Conservation (phyloP, 164 flowering plant species). For the Berberis vulgaris region DNA sequence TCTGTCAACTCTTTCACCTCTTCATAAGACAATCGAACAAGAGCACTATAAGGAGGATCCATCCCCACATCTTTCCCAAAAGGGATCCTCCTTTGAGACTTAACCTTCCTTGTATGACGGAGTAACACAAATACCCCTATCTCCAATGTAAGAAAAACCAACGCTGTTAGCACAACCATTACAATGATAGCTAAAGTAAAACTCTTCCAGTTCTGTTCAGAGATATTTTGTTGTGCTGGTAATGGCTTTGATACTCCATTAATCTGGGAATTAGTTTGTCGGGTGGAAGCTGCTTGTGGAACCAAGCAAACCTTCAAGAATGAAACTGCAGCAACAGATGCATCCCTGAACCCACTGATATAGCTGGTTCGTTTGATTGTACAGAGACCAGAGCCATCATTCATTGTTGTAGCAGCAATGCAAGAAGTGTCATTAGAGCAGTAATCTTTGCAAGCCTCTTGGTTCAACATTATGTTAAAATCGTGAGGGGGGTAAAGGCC, state of each 20-base stretch:
- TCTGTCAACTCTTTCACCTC: constrained; percentile 38
- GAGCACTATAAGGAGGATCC: constrained; percentile 36
- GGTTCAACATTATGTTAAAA: constrained; percentile 32
- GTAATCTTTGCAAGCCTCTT: constrained; percentile 30
- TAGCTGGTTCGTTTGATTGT: constrained; percentile 37
- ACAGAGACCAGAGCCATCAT: constrained; percentile 58
- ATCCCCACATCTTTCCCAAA: constrained; percentile 35
- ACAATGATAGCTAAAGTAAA: constrained; percentile 24
- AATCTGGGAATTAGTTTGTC: constrained; percentile 16
- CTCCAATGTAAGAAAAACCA: constrained; percentile 22
- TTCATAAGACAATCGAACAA: constrained; percentile 34
- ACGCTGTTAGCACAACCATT: constrained; percentile 27
- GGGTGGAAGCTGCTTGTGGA: constrained; percentile 45
- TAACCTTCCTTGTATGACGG: constrained; percentile 20
- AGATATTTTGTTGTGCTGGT: constrained; percentile 6
- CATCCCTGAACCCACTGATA: constrained; percentile 36
- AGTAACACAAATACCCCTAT: constrained; percentile 26
- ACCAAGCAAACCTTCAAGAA: constrained; percentile 44
- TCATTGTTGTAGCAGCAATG: constrained; percentile 37
- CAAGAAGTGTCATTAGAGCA: constrained; percentile 37
- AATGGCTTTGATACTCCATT: constrained; percentile 7
- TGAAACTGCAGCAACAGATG: constrained; percentile 27
- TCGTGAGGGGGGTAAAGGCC: constrained; percentile 53
- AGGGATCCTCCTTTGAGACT: constrained; percentile 27
- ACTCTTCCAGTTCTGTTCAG: constrained; percentile 8